Evolutionary conservation across 176 grass and related monocot species (phyloP).

Genomic region (Paspalum notatum): DNA sequence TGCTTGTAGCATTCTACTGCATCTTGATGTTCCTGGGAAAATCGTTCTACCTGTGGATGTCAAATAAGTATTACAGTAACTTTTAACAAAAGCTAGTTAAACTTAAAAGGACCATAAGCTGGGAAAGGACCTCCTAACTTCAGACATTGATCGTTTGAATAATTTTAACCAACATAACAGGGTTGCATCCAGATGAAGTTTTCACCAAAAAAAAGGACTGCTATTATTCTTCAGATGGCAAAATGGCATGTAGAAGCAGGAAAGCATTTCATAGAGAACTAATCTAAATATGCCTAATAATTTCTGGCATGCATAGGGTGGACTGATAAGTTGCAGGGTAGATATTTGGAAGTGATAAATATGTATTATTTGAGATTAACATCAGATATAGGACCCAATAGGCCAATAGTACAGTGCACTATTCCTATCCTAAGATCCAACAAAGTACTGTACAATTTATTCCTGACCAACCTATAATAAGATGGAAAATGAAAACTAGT

Average conservation of each 20-base stretch:
- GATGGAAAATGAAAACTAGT: conserved; percentile 19
- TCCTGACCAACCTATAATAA: not conserved
- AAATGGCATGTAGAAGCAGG: conserved; percentile 5
- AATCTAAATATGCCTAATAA: not conserved
- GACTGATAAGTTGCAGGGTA: not conserved
- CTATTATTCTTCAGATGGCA: not conserved
- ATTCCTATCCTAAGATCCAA: not conserved
- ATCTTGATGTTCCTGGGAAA: conserved; percentile 73
- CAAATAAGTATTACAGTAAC: not conserved
- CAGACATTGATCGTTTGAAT: conserved; percentile 9
- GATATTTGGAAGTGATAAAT: not conserved
- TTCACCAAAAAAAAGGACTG: not conserved
- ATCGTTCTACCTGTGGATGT: conserved; percentile 65
- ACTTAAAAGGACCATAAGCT: conserved; percentile 19
- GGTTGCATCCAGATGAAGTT: not conserved
- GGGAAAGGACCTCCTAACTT: conserved; percentile 13
- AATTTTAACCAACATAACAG: conserved; percentile 8
- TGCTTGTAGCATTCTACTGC: conserved; percentile 76
- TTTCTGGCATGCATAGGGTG: not conserved
- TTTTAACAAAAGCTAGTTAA: conserved; percentile 1
- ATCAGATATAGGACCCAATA: conserved; percentile 25
- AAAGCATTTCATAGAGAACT: not conserved
- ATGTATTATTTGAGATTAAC: not conserved
- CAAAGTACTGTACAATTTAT: not conserved
- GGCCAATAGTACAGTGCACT: conserved; percentile 7